phyloP scores from a whole-genome alignment of 1,284 basidiomycete species.

The Anthracocystis panici-leucophaei region DNA sequence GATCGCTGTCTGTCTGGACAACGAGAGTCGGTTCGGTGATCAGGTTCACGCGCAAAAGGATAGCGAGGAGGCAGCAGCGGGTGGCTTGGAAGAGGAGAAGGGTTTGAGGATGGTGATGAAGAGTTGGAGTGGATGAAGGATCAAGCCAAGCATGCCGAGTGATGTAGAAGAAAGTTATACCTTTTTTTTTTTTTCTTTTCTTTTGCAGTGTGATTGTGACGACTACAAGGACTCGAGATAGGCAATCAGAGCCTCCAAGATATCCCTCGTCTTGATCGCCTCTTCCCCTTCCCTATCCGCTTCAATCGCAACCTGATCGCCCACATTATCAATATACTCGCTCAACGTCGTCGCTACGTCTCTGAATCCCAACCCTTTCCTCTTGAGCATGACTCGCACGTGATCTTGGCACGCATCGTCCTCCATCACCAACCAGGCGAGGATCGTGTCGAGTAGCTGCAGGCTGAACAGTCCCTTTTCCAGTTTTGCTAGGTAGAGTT shows the following conservation, averaged over 20 bases:
- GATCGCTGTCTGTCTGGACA: constrained; percentile 46
- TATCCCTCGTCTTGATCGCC: constrained; percentile 39
- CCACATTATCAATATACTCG: constrained; percentile 59
- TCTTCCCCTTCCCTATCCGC: background rate
- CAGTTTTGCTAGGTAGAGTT: constrained; percentile 84
- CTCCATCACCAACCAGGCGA: constrained; percentile 97
- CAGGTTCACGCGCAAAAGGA: constrained; percentile 34
- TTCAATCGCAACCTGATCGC: constrained; percentile 47
- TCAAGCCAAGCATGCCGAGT: constrained; percentile 12
- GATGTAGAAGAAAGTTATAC: constrained; percentile 7
- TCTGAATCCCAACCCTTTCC: constrained; percentile 20
- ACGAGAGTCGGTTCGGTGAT: constrained; percentile 45
- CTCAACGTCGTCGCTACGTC: constrained; percentile 39
- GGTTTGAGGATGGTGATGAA: constrained; percentile 43
- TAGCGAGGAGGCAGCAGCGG: constrained; percentile 4
- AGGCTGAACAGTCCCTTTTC: constrained; percentile 88
- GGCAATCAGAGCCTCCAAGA: constrained; percentile 55
- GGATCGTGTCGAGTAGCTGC: constrained; percentile 89
- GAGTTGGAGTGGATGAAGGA: constrained; percentile 36
- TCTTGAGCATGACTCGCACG: constrained; percentile 32
- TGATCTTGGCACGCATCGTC: constrained; percentile 80
- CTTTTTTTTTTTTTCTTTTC: background rate
- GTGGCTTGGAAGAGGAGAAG: constrained; percentile 25
- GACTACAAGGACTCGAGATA: constrained; percentile 49
- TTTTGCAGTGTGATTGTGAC: background rate